Conservation (phyloP, 768 basidiomycete species). For the Rickenella mellea region DNA sequence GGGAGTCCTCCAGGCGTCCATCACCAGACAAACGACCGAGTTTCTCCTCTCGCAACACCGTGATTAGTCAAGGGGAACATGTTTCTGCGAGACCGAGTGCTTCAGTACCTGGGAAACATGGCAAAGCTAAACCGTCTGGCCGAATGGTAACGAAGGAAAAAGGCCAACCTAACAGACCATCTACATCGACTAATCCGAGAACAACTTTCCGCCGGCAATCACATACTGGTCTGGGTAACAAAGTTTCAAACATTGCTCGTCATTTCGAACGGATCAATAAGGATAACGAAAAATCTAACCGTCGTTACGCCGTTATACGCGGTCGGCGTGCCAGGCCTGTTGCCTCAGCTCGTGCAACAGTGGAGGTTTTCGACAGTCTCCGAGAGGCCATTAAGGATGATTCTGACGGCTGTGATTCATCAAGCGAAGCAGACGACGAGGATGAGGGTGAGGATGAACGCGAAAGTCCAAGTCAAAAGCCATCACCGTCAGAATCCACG, state of each 20-base stretch:
- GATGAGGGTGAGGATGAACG: constrained; percentile 50
- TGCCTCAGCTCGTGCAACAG: constrained; percentile 77
- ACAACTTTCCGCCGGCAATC: constrained; percentile 43
- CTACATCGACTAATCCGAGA: constrained; percentile 34
- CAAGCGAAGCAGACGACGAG: constrained; percentile 59
- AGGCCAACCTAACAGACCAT: constrained; percentile 31
- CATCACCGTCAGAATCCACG: constrained; percentile 14
- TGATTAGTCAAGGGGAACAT: no score
- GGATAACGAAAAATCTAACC: constrained; percentile 65
- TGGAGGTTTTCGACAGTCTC: constrained; percentile 81
- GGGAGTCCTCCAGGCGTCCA: constrained; percentile 48
- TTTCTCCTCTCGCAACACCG: constrained; percentile 21
- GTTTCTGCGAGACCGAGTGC: no score
- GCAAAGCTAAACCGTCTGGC: constrained; percentile 23
- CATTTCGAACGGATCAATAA: constrained; percentile 82
- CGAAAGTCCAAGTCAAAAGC: constrained; percentile 19
- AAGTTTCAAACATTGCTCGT: constrained; percentile 81
- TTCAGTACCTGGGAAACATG: constrained; percentile 19
- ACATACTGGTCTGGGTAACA: constrained; percentile 39
- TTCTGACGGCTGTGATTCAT: constrained; percentile 61
- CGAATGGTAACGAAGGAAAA: constrained; percentile 24
- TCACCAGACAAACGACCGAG: constrained; percentile 66
- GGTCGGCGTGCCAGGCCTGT: constrained; percentile 86
- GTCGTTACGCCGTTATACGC: constrained; percentile 78
- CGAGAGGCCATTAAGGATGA: constrained; percentile 84